Conservation (phyloP, 306 rosid genomes). For the Pterocarpus macrocarpus region DNA sequence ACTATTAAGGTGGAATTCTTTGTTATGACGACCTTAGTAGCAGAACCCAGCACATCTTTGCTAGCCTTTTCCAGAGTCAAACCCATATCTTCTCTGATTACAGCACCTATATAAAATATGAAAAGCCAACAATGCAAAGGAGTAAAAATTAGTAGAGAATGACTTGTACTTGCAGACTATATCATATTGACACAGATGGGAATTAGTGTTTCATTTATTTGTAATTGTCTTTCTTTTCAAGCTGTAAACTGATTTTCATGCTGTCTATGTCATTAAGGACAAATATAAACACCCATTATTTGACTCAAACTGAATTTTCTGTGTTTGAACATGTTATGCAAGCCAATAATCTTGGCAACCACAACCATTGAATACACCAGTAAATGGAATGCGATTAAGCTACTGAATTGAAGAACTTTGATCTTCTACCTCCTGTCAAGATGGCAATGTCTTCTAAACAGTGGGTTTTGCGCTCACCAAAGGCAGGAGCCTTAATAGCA, state of each 20-base stretch:
- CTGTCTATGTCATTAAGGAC: neutral
- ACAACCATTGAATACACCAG: neutral
- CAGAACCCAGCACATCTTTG: slow-evolving; percentile 69
- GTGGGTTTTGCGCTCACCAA: slow-evolving; percentile 89
- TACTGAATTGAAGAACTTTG: slow-evolving; percentile 42
- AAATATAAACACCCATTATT: neutral
- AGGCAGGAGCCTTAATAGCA: slow-evolving; percentile 94
- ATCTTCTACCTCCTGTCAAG: slow-evolving; percentile 89
- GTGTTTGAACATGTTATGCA: neutral
- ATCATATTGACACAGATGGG: slow-evolving; percentile 20
- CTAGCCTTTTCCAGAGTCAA: slow-evolving; percentile 75
- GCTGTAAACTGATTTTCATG: neutral
- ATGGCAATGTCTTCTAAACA: slow-evolving; percentile 92
- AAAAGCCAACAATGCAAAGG: slow-evolving; percentile 17
- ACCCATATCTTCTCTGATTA: slow-evolving; percentile 87
- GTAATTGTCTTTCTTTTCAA: neutral
- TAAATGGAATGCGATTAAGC: slow-evolving; percentile 26
- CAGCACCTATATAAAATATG: slow-evolving; percentile 68
- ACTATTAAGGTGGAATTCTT: slow-evolving; percentile 85
- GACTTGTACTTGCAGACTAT: slow-evolving; percentile 25
- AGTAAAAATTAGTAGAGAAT: slow-evolving; percentile 33
- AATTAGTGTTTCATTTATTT: slow-evolving; percentile 14
- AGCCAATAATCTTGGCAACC: slow-evolving; percentile 23
- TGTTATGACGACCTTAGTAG: slow-evolving; percentile 79
- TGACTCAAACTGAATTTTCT: slow-evolving; percentile 26